Evolutionary conservation across 108 stramenopile species (phyloP).

Genomic region (Ochromonas danica): DNA sequence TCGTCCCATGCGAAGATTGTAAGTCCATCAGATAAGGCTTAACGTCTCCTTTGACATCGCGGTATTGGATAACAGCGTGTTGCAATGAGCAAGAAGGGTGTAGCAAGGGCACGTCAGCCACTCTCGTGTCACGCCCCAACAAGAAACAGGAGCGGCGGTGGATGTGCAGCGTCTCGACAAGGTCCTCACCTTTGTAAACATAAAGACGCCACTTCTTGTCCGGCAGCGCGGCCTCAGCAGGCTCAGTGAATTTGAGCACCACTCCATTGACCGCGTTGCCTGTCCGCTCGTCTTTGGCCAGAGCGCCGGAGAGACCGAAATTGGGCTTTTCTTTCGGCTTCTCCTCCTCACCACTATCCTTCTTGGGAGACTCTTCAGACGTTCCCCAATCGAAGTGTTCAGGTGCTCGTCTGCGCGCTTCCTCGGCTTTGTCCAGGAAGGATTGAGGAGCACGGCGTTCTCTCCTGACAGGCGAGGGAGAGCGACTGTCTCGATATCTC

Average conservation of each 20-base stretch:
- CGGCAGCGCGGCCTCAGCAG: conserved; percentile 83
- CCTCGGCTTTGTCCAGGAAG: too few species aligned
- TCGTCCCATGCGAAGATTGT: conserved; percentile 89
- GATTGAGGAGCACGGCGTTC: too few species aligned
- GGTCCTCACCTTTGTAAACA: conserved; percentile 68
- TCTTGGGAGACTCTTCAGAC: too few species aligned
- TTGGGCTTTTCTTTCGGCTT: too few species aligned
- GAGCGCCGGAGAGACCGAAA: conserved; percentile 81
- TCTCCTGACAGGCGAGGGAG: too few species aligned
- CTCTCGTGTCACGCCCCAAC: conserved; percentile 77
- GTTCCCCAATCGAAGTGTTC: too few species aligned
- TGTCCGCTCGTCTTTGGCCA: conserved; percentile 75
- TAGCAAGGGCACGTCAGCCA: conserved; percentile 77
- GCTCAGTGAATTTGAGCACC: conserved; percentile 87
- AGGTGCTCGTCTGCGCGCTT: too few species aligned
- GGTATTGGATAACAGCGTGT: conserved; percentile 96
- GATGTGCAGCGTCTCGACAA: conserved; percentile 73
- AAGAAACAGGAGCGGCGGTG: conserved; percentile 85
- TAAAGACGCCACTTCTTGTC: conserved; percentile 87
- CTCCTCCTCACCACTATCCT: too few species aligned
- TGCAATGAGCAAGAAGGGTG: conserved; percentile 83
- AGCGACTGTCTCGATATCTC: too few species aligned
- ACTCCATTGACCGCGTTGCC: conserved; percentile 88
- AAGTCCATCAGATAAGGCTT: conserved; percentile 94
- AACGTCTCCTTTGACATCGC: conserved; percentile 46